Conservation (phyloP, 2,329 filamentous ascomycete genomes). For the Orbilia oligospora region DNA sequence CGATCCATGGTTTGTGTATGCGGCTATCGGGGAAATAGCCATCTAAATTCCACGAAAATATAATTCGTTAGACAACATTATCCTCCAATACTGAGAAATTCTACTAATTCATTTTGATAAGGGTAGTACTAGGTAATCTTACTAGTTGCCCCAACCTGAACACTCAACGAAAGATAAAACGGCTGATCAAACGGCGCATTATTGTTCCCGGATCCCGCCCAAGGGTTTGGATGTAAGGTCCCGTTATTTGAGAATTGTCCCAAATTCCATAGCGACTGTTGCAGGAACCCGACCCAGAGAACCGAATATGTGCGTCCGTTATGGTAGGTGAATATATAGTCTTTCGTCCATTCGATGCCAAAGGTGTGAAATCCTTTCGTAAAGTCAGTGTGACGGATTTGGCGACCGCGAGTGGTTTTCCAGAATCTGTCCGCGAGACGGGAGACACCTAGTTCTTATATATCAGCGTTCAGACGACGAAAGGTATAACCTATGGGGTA, state of each 20-base stretch:
- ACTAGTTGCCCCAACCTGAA: constrained; percentile 80
- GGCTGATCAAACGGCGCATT: constrained; percentile 81
- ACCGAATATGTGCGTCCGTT: constrained; percentile 68
- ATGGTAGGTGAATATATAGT: constrained; percentile 89
- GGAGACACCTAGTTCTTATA: constrained; percentile 39
- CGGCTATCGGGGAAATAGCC: constrained; percentile 68
- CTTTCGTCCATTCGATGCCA: constrained; percentile 82
- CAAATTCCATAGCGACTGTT: constrained; percentile 33
- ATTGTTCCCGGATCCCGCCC: constrained; percentile 62
- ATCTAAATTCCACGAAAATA: neutral
- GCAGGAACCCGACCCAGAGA: constrained; percentile 17
- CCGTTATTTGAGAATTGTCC: constrained; percentile 36
- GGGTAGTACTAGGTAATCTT: neutral
- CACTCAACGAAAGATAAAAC: constrained; percentile 83
- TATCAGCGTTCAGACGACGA: neutral
- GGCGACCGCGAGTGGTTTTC: constrained; percentile 64
- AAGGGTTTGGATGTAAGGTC: constrained; percentile 27
- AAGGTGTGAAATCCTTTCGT: constrained; percentile 70
- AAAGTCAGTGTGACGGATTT: constrained; percentile 67
- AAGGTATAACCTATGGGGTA: neutral
- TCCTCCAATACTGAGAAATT: neutral
- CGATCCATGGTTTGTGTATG: constrained; percentile 81
- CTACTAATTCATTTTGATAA: neutral
- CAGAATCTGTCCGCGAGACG: constrained; percentile 65
- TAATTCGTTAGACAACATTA: neutral